phyloP scores from a whole-genome alignment of 768 basidiomycete species.

The Macrolepiota albuminosa region DNA sequence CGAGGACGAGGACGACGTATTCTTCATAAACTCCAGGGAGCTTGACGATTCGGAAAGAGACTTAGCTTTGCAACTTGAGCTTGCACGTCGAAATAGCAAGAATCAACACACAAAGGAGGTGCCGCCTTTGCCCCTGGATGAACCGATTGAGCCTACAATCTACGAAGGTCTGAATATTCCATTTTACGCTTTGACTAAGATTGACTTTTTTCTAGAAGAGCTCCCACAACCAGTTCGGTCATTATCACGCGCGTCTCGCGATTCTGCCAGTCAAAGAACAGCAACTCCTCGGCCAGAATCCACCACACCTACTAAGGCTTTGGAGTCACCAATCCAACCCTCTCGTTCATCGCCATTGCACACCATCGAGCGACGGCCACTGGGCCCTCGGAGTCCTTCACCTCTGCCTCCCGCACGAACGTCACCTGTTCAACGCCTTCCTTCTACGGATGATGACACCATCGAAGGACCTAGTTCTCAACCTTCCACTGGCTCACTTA shows the following conservation, averaged over 20 bases:
- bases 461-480: conserved; percentile 27
- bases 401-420: conserved; percentile 51
- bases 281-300: conserved; percentile 46
- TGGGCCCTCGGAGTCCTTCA: conserved; percentile 74
- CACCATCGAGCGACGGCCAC: conserved; percentile 54
- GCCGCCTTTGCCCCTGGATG: conserved; percentile 35
- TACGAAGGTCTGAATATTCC: conserved; percentile 59
- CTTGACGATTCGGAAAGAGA: conserved; percentile 73
- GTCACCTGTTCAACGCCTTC: conserved; percentile 29
- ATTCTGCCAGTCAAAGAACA: conserved; percentile 36
- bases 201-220: conserved; percentile 41
- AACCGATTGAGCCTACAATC: conserved; percentile 59
- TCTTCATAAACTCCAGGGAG: conserved; percentile 29
- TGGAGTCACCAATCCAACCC: conserved; percentile 30
- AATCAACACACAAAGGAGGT: conserved; percentile 56
- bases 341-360: conserved; percentile 43
- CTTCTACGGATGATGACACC: conserved; percentile 42
- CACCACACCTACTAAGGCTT: conserved; percentile 29
- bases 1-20: conserved; percentile 29
- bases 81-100: conserved; percentile 82
- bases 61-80: conserved; percentile 68
- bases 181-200: conserved; percentile 4
- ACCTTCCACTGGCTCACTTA: conserved; percentile 20
- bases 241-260: conserved; percentile 47
- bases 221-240: conserved; percentile 53